Evolutionary conservation across 2,329 filamentous ascomycete species (phyloP).

Genomic region (Cladosporium sp.): DNA sequence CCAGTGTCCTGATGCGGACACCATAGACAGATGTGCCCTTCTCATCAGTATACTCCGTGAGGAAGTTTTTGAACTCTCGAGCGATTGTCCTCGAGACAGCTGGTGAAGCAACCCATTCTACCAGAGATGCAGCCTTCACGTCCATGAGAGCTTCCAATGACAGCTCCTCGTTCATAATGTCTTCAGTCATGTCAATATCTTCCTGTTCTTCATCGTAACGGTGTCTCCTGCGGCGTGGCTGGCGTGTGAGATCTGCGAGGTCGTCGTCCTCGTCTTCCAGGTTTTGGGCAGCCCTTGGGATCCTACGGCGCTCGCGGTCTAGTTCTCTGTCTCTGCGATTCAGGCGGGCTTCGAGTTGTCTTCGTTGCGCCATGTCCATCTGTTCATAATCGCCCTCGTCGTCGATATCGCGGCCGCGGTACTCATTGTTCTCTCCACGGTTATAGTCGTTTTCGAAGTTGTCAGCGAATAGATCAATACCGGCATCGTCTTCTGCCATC

Average conservation of each 20-base stretch:
- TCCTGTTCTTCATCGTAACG: slow-evolving; percentile 93
- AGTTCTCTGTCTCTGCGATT: slow-evolving; percentile 71
- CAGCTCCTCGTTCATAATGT: slow-evolving; percentile 94
- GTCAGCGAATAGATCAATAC: slow-evolving; percentile 68
- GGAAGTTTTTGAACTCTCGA: slow-evolving; percentile 93
- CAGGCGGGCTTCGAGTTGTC: slow-evolving; percentile 68
- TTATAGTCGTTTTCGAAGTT: slow-evolving; percentile 62
- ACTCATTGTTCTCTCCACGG: slow-evolving; percentile 52
- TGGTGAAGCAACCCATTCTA: slow-evolving; percentile 89
- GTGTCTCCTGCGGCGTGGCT: slow-evolving; percentile 79
- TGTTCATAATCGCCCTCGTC: slow-evolving; percentile 72
- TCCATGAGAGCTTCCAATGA: slow-evolving; percentile 87
- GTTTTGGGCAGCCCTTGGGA: slow-evolving; percentile 66
- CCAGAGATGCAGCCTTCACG: slow-evolving; percentile 87
- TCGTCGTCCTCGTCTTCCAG: slow-evolving; percentile 73
- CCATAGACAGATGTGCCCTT: slow-evolving; percentile 90
- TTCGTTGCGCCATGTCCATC: slow-evolving; percentile 62
- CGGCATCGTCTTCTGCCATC: slow-evolving; percentile 65
- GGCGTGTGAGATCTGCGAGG: slow-evolving; percentile 77
- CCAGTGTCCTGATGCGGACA: slow-evolving; percentile 88
- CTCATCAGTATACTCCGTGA: slow-evolving; percentile 92
- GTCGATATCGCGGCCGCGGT: slow-evolving; percentile 69
- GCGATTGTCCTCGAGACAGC: slow-evolving; percentile 90
- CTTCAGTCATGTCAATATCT: slow-evolving; percentile 80
- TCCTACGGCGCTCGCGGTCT: slow-evolving; percentile 59